These are phyloP conservation scores for Microbotryum violaceum DNA, from an alignment of 1,284 basidiomycete species.

Conservation along the genomic window DNA sequence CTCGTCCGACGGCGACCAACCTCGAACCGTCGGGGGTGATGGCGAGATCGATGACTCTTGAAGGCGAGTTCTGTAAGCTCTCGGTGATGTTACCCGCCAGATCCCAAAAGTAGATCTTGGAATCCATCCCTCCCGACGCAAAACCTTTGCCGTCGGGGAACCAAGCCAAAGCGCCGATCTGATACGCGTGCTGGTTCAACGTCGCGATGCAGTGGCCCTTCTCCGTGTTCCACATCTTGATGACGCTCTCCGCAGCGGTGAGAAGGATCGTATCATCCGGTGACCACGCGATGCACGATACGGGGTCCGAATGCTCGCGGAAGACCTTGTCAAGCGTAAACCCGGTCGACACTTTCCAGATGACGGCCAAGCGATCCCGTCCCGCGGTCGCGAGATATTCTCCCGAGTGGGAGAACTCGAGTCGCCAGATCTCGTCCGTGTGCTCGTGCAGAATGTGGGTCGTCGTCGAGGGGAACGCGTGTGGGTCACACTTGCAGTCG, in stretches of 20 bases:
- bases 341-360: constrained; percentile 70
- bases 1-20: constrained; percentile 68
- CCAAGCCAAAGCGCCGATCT: constrained; percentile 80
- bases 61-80: constrained; percentile 63
- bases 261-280: constrained; percentile 73
- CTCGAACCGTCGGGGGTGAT: constrained; percentile 76
- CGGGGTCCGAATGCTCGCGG: constrained; percentile 64
- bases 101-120: constrained; percentile 62
- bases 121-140: constrained; percentile 82
- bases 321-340: constrained; percentile 57
- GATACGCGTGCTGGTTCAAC: constrained; percentile 67
- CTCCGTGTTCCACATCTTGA: constrained; percentile 81
- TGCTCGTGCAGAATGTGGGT: constrained; percentile 79
- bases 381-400: constrained; percentile 76
- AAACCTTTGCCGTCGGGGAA: constrained; percentile 81
- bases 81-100: constrained; percentile 61
- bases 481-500: constrained; percentile 71
- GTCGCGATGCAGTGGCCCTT: constrained; percentile 56
- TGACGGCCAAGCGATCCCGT: constrained; percentile 75
- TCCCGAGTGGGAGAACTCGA: constrained; percentile 91
- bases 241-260: constrained; percentile 65
- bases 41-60: constrained; percentile 78
- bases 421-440: constrained; percentile 87
- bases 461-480: constrained; percentile 71
- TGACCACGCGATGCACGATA: constrained; percentile 82